Evolutionary conservation across 2,329 filamentous ascomycete species (phyloP), one percentile per base, ranked within the genome.

Genomic region (Colletotrichum ledebouriae): DNA sequence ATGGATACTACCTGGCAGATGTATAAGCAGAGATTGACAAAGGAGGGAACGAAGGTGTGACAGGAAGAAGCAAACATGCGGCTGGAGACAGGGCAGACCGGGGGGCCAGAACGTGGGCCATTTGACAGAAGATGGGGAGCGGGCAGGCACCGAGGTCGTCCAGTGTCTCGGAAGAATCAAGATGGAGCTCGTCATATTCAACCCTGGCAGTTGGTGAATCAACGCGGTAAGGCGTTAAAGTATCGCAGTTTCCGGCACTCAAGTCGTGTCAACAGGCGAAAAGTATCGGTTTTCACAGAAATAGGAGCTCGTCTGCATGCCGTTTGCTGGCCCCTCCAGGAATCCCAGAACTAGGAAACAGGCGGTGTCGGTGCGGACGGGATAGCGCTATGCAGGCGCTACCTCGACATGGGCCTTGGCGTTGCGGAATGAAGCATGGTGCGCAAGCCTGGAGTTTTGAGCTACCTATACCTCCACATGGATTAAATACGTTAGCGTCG

Each of bases 61-160:
- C 55, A 29, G 37, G 47, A 65, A 68, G 65, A 65, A 68, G 61
- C 39, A 68, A 68, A 52, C 47, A 52, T 65, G 61, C 65, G 65
- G 65, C 55, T 68, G 49, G 61, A 50, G 61, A 41, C 52, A 63
- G 64, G 59, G 42, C 42, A 63, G 17, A 25, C 15, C 37, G 20
- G 58, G 52, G 60, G 65, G 17, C 65, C 49, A 68, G 65, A 68
- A 68, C 65, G 34, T 55, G 61, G 61, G 39, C 55, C 46, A 59
- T 65, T 39, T 20, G 29, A 44, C 29, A 29, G 42, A 34, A 46
- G 52, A 58, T 61, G 52, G 57, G 17, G 56, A 53, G 20, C 53
- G 55, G 62, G 50, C 39, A 53, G 20, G 58, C 42, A 53, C 52
- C 34, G 52, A 41, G 52, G 29, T 25, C 17, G 52, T 29, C 33